Evolutionary conservation across 2,329 filamentous ascomycete genomes (phyloP), one percentile per base, ranked within the genome.

Genomic region (Cordyceps farinosa): DNA sequence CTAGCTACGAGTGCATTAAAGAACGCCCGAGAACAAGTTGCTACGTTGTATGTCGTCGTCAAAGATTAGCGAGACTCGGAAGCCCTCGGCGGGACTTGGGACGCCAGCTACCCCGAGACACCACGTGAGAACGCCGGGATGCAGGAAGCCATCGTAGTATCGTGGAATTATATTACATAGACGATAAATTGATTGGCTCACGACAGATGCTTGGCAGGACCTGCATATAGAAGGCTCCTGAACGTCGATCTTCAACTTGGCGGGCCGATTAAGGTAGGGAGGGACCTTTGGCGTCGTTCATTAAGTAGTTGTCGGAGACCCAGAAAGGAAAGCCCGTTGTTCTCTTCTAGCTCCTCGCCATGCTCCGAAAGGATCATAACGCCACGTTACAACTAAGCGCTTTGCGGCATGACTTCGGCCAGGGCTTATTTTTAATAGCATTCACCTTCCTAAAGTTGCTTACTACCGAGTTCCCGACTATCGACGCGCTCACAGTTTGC

Each of bases 331-430:
- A 42, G 22, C 34, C 38, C 22, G 42, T 40, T 44, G 36, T 34
- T 47, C 29, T 57, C 40, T 47, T 45, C 27, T 27, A 47, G 53
- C 29, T 40, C 38, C 8, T 29, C n/a, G 10, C 30, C 5, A 4
- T 3, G 42, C 30, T 11, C 44, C 27, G 29, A 50, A 58, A 27
- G 44, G 44, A 58, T 50, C 32, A 30, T 44, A 29, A 22, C n/a
- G 38, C 58, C 58, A 61, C 59, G 59, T 61, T 61, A 54, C 59
- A 54, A 29, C 48, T 34, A 32, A 29, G 57, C 47, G 27, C 34
- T 30, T 15, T 40, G 47, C 57, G 57, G 57, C 22, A 52, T 8
- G 57, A 60, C 59, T 27, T 61, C 59, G 59, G 59, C 27, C 59
- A 29, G 29, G 29, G 50, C 36, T 42, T 17, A 45, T 15, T 30